These are phyloP conservation scores for Coix lacrymajobi DNA, from an alignment of 176 grass and related monocot species.

Conservation along the genomic window DNA sequence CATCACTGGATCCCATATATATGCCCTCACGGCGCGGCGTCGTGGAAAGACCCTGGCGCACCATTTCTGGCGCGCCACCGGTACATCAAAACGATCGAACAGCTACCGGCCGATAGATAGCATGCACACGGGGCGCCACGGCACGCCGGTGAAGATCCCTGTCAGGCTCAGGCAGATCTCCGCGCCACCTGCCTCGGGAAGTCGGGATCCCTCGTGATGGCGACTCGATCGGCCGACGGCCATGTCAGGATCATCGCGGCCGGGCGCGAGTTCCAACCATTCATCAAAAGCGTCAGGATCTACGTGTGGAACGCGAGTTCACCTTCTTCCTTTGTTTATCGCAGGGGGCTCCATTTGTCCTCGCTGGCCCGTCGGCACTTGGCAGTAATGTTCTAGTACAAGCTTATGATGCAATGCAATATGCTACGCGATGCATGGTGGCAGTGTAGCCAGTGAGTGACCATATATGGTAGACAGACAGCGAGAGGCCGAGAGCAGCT, in stretches of 20 bases:
- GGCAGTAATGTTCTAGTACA: conserved; percentile 23
- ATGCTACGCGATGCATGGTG: background rate
- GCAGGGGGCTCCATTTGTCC: background rate
- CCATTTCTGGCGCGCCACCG: background rate
- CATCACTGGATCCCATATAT: background rate
- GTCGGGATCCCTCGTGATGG: conserved; percentile 26
- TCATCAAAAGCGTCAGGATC: background rate
- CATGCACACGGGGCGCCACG: conserved; percentile 3
- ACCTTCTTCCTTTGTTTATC: background rate
- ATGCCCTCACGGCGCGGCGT: background rate
- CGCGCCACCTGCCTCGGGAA: background rate
- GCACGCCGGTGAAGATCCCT: background rate
- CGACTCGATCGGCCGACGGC: background rate
- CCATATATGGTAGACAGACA: too few relatives aligned
- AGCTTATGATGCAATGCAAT: conserved; percentile 14
- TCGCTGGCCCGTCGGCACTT: background rate
- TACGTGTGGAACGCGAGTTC: background rate
- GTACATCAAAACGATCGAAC: background rate
- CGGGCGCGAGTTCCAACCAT: background rate
- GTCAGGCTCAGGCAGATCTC: conserved; percentile 21
- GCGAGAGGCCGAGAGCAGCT: too few relatives aligned
- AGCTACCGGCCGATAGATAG: background rate
- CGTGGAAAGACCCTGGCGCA: background rate
- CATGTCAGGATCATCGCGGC: background rate
- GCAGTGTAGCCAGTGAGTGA: too few relatives aligned